phyloP scores from a whole-genome alignment of 805 yeast species.

The Lipomyces yamanashiensis region DNA sequence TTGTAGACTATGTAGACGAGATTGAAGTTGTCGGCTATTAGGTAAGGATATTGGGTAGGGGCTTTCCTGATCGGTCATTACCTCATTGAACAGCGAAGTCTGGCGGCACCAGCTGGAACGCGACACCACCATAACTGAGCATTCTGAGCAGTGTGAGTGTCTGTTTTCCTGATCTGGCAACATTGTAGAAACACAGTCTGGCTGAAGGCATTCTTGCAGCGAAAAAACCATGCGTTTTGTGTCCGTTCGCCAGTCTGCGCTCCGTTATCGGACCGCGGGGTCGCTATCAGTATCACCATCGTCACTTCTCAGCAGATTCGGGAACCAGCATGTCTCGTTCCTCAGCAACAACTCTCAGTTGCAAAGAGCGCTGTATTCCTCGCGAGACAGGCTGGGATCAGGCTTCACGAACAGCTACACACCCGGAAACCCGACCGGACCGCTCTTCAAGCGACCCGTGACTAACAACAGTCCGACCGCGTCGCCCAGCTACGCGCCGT shows the following conservation, averaged over 20 bases:
- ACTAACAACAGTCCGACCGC: neutral
- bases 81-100: neutral
- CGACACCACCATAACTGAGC: too few species aligned
- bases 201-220: too few species aligned
- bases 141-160: too few species aligned
- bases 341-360: neutral
- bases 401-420: conserved; percentile 23
- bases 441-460: conserved; percentile 20
- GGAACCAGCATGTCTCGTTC: neutral
- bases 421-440: conserved; percentile 25
- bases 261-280: too few species aligned
- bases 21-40: neutral
- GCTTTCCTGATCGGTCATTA: neutral
- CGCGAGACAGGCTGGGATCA: conserved; percentile 21
- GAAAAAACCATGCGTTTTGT: too few species aligned
- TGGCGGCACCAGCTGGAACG: too few species aligned
- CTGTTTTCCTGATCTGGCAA: too few species aligned
- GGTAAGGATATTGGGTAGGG: neutral
- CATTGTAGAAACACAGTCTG: too few species aligned
- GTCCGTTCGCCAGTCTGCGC: too few species aligned
- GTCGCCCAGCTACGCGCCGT: conserved; percentile 6
- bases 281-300: too few species aligned
- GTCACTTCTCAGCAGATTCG: neutral
- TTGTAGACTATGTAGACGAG: too few species aligned
- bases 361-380: conserved; percentile 3